Evolutionary conservation across 371 early-diverging fungal species (phyloP).

Genomic region (Modicella reniformis): DNA sequence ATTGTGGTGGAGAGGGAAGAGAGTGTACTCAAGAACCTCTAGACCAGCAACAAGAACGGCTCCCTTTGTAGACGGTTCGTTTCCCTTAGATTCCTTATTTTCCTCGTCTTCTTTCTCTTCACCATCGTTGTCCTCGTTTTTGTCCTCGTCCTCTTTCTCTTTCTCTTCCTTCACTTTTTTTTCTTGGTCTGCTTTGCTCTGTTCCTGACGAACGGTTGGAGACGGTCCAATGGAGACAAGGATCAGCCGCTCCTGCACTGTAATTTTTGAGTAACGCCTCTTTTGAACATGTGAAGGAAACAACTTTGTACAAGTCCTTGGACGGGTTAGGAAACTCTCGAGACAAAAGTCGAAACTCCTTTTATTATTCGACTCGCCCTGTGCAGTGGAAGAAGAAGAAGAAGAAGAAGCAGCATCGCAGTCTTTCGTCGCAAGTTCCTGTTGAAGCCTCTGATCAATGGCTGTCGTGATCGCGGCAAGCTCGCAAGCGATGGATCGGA

Average conservation of each 20-base stretch:
- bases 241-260: slow-evolving; percentile 41
- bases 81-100: neutral
- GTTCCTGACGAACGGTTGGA: neutral
- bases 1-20: slow-evolving; percentile 10
- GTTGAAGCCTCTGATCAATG: too few species aligned
- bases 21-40: slow-evolving; percentile 42
- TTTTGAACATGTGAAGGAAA: slow-evolving; percentile 33
- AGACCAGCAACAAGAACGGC: slow-evolving; percentile 38
- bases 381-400: neutral
- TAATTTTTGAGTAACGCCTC: slow-evolving; percentile 19
- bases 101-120: neutral
- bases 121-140: neutral
- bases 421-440: neutral
- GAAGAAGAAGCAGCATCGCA: neutral
- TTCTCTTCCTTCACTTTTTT: neutral
- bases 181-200: neutral
- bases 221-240: slow-evolving; percentile 25
- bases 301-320: slow-evolving; percentile 17
- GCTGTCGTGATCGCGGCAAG: too few species aligned
- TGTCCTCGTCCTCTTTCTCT: slow-evolving; percentile 1
- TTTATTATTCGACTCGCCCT: neutral
- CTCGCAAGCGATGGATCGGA: too few species aligned
- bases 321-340: slow-evolving; percentile 36
- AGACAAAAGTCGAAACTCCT: slow-evolving; percentile 19
- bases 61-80: neutral